These are phyloP conservation scores for Verruconis gallopava DNA, from an alignment of 2,329 filamentous ascomycete genomes.

Conservation along the genomic window DNA sequence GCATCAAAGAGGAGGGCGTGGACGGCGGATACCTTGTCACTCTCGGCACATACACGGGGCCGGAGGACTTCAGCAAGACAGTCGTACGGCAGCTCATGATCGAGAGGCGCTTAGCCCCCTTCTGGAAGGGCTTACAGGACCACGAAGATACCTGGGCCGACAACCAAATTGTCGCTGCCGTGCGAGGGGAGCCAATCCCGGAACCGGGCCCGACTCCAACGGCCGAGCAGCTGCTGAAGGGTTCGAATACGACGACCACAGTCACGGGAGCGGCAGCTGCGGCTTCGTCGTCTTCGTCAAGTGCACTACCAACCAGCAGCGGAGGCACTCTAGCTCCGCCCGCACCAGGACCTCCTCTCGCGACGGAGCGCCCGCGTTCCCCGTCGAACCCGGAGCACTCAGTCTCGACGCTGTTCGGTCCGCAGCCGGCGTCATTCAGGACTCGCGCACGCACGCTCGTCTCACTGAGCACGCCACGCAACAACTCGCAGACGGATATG, in stretches of 20 bases:
- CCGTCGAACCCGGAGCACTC: constrained; percentile 35
- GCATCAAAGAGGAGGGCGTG: constrained; percentile 80
- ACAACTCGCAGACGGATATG: constrained; percentile 58
- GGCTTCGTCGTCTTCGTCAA: constrained; percentile 13
- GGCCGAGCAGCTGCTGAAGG: constrained; percentile 45
- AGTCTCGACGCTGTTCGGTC: constrained; percentile 43
- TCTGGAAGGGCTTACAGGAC: constrained; percentile 89
- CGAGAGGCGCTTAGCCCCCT: constrained; percentile 81
- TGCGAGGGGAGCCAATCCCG: constrained; percentile 70
- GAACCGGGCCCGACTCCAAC: constrained; percentile 70
- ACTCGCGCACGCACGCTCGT: constrained; percentile 81
- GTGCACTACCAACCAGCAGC: constrained; percentile 32
- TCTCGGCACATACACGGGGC: constrained; percentile 80
- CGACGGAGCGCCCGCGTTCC: constrained; percentile 5
- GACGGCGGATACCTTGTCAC: constrained; percentile 94
- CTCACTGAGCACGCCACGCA: constrained; percentile 64
- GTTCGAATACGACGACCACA: constrained; percentile 65
- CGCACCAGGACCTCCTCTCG: background rate
- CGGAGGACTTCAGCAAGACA: constrained; percentile 85
- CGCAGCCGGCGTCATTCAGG: constrained; percentile 46
- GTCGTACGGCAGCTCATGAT: constrained; percentile 87
- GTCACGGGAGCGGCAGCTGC: constrained; percentile 17
- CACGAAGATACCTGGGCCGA: constrained; percentile 84
- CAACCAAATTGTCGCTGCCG: constrained; percentile 85
- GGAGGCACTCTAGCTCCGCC: constrained; percentile 20